Percentiles rank a stretch among this genome's conserved stretches.
phyloP scores from a whole-genome alignment of 148 eudicot genomes.

The Cornus florida region DNA sequence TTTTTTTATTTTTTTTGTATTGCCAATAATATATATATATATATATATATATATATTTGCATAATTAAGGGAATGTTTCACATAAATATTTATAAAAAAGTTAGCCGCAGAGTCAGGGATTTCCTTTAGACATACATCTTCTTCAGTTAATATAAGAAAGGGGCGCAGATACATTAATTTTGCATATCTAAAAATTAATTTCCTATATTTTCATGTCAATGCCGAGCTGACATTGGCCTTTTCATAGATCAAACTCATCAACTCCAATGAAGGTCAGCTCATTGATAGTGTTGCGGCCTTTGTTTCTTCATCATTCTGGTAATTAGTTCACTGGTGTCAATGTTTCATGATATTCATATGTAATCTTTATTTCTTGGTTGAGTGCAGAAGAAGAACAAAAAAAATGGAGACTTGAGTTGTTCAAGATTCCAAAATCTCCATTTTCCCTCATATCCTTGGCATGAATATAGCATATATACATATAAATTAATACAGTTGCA shows the following conservation, averaged over 20 bases:
- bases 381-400: too few species aligned
- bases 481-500: too few species aligned
- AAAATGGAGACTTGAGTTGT: too few species aligned
- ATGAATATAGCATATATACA: too few species aligned
- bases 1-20: too few species aligned
- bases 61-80: not conserved
- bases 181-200: slow-evolving; percentile 2
- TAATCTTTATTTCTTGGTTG: too few species aligned
- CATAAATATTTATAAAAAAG: not conserved
- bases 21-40: too few species aligned
- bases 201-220: not conserved
- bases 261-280: slow-evolving; percentile 15
- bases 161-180: too few species aligned
- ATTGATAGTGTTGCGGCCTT: slow-evolving; percentile 23
- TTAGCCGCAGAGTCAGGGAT: not conserved
- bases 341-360: not conserved
- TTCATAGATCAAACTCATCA: not conserved
- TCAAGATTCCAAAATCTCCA: too few species aligned
- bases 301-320: slow-evolving; percentile 39
- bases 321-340: not conserved
- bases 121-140: not conserved
- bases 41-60: too few species aligned
- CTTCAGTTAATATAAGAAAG: too few species aligned
- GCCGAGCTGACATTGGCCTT: slow-evolving; percentile 1
- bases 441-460: too few species aligned